Evolutionary conservation across 2,329 filamentous ascomycete species (phyloP), one percentile per base, ranked within the genome.

Genomic region (Xylaria sp.): DNA sequence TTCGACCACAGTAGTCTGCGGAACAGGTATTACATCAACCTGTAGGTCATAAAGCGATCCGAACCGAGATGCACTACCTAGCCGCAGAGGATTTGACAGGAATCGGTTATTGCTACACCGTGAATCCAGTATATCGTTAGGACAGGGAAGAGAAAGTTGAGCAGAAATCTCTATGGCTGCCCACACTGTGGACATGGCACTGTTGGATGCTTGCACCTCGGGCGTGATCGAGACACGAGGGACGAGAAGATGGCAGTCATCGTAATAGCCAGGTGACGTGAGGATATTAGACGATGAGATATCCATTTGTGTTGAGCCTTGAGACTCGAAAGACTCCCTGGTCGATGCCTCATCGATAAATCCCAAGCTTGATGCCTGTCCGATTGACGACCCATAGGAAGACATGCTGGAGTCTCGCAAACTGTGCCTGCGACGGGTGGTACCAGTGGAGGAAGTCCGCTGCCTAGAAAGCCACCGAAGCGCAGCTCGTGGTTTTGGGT

Each of bases 41-140:
- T 78, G 79, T 46, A 88, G 72, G 66, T 88, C 81, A 72, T 86
- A 84, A 15, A 89, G 77, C 68, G 83, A 85, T 12, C 84, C 85
- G 75, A 84, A 84, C 55, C 75, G 73, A 34, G 74, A 76, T 37
- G 75, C 73, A 39, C 72, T 70, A 28, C 69, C 70, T 55, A 70
- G 70, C 48, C 73, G 70, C 41, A 72, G 69, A 48, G 74, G 72
- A 51, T 72, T 71, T 12, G 74, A 69, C 61, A 60, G 32, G 18
- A 62, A n/a, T 58, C 37, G 41, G 57, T 57, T 55, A 28, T 39
- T 41, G 20, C 44, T 37, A 34, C 52, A 20, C 64, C 39, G 37
- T 46, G 52, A 51, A 65, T 60, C 15, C 68, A 54, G 39, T 25
- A 56, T 34, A 12, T 10, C 20, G 20, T 70, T 39, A 10, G 25